A percentile compares a stretch with the other conserved stretches of the same genome.
Evolutionary conservation across 257 asterid species (phyloP).

Genomic region (Forsythia suspensa): DNA sequence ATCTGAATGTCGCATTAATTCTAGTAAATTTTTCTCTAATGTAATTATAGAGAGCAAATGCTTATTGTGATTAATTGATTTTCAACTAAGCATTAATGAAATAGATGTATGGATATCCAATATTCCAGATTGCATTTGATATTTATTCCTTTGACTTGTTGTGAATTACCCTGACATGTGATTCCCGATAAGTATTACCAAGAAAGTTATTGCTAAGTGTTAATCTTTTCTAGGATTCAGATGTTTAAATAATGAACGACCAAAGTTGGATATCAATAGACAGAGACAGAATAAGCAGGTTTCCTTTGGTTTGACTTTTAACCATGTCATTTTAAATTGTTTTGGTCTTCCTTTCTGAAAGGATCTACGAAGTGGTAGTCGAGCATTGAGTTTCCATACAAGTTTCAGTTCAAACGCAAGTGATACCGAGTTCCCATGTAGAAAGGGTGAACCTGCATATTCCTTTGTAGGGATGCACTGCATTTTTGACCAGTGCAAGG

Average conservation of each 20-base stretch:
- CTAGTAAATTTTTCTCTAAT: neutral
- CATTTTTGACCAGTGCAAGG: constrained; percentile 96
- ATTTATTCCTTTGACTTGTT: neutral
- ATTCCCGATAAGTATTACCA: neutral
- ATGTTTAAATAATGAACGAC: too few relatives aligned
- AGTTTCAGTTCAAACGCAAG: constrained; percentile 77
- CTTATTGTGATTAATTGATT: neutral
- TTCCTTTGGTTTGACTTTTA: neutral
- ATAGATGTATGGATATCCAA: neutral
- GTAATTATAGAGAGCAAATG: neutral
- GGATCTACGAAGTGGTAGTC: constrained; percentile 64
- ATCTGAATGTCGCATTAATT: neutral
- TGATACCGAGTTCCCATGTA: constrained; percentile 64
- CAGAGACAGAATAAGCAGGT: too few relatives aligned
- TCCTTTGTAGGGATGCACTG: constrained; percentile 99
- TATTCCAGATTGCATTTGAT: neutral
- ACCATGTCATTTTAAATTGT: constrained; percentile 10
- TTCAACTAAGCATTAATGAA: neutral
- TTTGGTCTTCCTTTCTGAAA: constrained; percentile 27
- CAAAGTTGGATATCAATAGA: too few relatives aligned
- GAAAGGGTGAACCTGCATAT: constrained; percentile 86
- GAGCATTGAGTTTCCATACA: constrained; percentile 62
- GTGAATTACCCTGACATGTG: neutral
- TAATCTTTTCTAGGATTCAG: too few relatives aligned
- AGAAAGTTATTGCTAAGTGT: too few relatives aligned